phyloP scores from a whole-genome alignment of 768 basidiomycete genomes.

The Mrakia blollopis region DNA sequence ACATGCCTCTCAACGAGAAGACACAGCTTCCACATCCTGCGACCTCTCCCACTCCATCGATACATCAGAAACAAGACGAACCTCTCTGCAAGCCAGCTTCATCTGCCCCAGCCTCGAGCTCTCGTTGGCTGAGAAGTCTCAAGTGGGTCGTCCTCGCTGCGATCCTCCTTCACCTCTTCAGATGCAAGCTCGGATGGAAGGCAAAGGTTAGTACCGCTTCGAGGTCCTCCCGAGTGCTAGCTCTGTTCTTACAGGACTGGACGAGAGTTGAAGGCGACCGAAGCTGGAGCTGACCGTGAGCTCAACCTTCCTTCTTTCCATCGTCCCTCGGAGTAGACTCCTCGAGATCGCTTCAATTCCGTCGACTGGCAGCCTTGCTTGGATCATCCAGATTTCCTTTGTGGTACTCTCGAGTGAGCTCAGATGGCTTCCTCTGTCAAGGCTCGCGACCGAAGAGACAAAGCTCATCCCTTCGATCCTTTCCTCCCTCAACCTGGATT shows the following conservation, averaged over 20 bases:
- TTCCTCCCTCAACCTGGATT: not conserved
- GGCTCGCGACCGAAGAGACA: not conserved
- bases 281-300: not conserved
- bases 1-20: not conserved
- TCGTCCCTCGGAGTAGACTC: not conserved
- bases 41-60: not conserved
- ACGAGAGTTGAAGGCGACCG: not conserved
- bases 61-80: not conserved
- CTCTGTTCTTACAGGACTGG: not conserved
- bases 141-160: not conserved
- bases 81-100: too few relatives aligned
- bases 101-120: not conserved
- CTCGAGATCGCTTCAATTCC: not conserved
- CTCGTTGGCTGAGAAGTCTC: not conserved
- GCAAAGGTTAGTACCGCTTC: not conserved
- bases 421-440: not conserved
- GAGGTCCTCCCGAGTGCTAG: not conserved
- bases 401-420: not conserved
- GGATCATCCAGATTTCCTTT: not conserved
- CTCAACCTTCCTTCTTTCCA: not conserved
- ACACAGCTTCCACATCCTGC: not conserved
- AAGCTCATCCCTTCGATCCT: not conserved
- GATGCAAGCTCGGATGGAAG: not conserved
- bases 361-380: not conserved
- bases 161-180: not conserved